Base-by-base conservation (phyloP, 2,329 filamentous ascomycete species). In the Macrophomina tecta region DNA sequence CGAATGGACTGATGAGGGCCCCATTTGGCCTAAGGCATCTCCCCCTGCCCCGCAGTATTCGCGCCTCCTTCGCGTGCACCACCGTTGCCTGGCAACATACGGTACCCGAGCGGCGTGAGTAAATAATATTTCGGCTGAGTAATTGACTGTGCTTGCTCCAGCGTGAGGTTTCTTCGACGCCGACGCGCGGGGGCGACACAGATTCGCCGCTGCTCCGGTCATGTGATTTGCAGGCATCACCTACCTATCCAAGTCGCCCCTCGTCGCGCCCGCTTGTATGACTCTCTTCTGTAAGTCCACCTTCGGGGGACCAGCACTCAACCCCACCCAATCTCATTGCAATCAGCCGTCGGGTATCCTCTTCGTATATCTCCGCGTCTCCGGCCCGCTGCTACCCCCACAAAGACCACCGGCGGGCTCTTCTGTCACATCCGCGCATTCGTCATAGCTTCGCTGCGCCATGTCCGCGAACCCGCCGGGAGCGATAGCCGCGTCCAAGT, bases 391-490 rank as follows among this genome's bases (percentile, higher is more conserved):
- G 52, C n/a, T 36, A 30, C 45, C 64, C 14, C 64, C 53, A 23
- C n/a, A 23, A 14, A 51, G 42, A 23, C n/a, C 30, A 30, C 48
- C 18, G 52, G 55, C 23, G 64, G 64, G 63, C 40, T 30, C 51
- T 46, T 38, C 40, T 32, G 42, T 46, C 56, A 28, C 56, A 49
- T 55, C 28, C 52, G 63, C 38, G 38, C 18, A 48, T 42, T 56
- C 58, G 65, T 67, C 65, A 67, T 63, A 53, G 65, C 38, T 48
- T 46, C 56, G 48, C 34, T 53, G 55, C 65, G 56, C 36, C 69
- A 83, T 82, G 81, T 80, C 79, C 69, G 81, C 79, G 69, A 82
- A 81, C 73, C 79, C 77, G 67, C 76, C 81, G 60, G 71, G 78
- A 60, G 73, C 77, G 66, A 73, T 78, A 45, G 75, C 77, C 60